Evolutionary conservation across 2,329 filamentous ascomycete genomes (phyloP), one percentile per base, ranked within the genome.

Genomic region (Apiospora sp.): DNA sequence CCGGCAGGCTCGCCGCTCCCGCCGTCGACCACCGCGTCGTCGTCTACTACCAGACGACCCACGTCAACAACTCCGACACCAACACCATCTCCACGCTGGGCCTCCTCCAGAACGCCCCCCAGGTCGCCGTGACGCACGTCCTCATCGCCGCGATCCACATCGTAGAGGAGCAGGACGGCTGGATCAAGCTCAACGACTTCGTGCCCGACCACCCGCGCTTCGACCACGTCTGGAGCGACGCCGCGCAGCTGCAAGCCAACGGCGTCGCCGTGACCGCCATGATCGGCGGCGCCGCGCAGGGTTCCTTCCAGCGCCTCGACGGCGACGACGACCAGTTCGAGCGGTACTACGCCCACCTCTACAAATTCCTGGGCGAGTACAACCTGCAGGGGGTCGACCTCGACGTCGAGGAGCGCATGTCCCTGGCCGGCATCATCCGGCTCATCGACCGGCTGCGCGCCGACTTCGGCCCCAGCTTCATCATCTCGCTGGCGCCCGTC

Each of bases 121-220:
- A 81, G 72, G 86, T 89, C 74, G 81, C 85, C 49, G 80, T 89
- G 37, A 97, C 95, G 0, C 95, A 98, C 83, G 87, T 98, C 73
- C 95, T 97, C 77, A 84, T 98, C 68, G 94, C 94, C 7, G 95
- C 95, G 16, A 90, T 98, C 73, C 95, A 98, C 82, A 85, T 98
- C 77, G 95, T 96, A 81, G 86, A 88, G 7, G 83, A 83, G 34
- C 81, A 84, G 27, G 90, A 64, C 16, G 58, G 58, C 58, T 64
- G 90, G 73, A 88, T 96, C 77, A 94, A 92, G 0, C 88, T 98
- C 75, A 98, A 98, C 81, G 92, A 98, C 82, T 89, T 94, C 79
- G 86, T 87, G 0, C 94, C 94, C 0, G 84, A 88, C n/a, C 84
- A 93, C 76, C 82, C 89, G 5, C 88, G 90, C 75, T 96, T 92